Evolutionary conservation across 345 rosid genomes (phyloP), one percentile per base, ranked within the genome.

Genomic region (Syzygium aqueum): DNA sequence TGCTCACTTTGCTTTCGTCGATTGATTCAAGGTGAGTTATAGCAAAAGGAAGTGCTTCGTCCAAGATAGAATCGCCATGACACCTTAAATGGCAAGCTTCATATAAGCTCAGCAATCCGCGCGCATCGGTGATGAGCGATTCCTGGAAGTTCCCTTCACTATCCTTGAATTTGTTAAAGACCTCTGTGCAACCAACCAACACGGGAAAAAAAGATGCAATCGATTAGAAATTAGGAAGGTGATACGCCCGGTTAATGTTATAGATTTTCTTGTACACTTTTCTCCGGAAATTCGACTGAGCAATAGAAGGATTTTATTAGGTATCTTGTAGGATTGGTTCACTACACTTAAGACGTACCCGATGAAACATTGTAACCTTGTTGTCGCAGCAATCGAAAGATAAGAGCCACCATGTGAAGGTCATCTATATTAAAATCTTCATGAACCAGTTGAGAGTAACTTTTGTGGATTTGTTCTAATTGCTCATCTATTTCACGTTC

Each of bases 31-130:
- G 88, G 53, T 57, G 86, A 77, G 85, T 16, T 6, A 37, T 80
- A 51, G 85, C 83, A 85, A 88, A 90, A 84, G 6, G 67, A 21
- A 86, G 84, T 3, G 89, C 91, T 67, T 88, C 88, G 10, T 88
- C 90, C 10, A 90, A 65, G 51, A 84, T 83, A 52, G 83, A 67
- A 56, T 90, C 90, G 1, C 86, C 88, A 7, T 16, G 87, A 21
- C 86, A 28, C 63, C 87, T 46, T 19, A 84, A 49, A 84, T 90
- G 59, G 28, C 87, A 67, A 16, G 86, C 89, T 77, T 83, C 86
- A 11, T 84, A 88, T 28, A 86, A 53, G 15, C 85, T 83, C 5
- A 88, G 22, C 84, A 88, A 9, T 54, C 88, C 88, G 0, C 17
- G 28, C 16, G n/a, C 82, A 30, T 89, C 85, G 9, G 15, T 57